Percentiles rank a stretch among this genome's conserved stretches.
phyloP scores from a whole-genome alignment of 768 basidiomycete species.

The Bullera alba region DNA sequence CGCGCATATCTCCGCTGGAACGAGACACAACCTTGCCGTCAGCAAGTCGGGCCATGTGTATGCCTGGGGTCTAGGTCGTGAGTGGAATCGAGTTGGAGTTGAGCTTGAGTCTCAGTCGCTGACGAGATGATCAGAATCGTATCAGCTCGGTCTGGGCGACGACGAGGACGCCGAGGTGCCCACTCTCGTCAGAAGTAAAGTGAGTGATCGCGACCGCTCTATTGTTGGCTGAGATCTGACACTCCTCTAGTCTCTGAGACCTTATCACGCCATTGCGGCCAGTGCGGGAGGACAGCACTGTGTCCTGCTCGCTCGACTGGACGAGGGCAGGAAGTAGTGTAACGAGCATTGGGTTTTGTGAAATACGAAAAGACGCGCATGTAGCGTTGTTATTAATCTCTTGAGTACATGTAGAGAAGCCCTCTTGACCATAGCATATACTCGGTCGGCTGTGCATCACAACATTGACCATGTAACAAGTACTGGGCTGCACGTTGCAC shows the following conservation, averaged over 20 bases:
- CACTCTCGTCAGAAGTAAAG: slow-evolving; percentile 42
- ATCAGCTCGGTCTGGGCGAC: slow-evolving; percentile 48
- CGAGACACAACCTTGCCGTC: slow-evolving; percentile 48
- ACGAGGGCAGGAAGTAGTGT: slow-evolving; percentile 13
- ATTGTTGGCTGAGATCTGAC: not conserved
- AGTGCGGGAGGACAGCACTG: slow-evolving; percentile 47
- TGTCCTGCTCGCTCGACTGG: slow-evolving; percentile 27
- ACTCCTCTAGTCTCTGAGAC: slow-evolving; percentile 15
- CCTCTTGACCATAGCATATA: no score
- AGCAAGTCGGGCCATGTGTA: slow-evolving; percentile 47
- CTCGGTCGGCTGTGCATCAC: no score
- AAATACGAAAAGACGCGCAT: no score
- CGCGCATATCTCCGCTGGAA: slow-evolving; percentile 46
- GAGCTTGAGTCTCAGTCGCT: not conserved
- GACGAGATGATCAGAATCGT: slow-evolving; percentile 10
- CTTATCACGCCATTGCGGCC: slow-evolving; percentile 32
- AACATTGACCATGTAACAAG: no score
- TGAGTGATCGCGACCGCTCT: slow-evolving; percentile 8
- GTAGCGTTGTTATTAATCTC: no score
- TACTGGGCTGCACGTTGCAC: no score
- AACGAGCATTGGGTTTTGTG: not conserved
- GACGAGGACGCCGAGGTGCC: slow-evolving; percentile 45
- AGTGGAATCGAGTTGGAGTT: no score
- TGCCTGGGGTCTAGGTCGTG: slow-evolving; percentile 49
- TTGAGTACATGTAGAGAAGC: no score